phyloP scores from a whole-genome alignment of 2,329 filamentous ascomycete genomes.

The Colletotrichum magnum region DNA sequence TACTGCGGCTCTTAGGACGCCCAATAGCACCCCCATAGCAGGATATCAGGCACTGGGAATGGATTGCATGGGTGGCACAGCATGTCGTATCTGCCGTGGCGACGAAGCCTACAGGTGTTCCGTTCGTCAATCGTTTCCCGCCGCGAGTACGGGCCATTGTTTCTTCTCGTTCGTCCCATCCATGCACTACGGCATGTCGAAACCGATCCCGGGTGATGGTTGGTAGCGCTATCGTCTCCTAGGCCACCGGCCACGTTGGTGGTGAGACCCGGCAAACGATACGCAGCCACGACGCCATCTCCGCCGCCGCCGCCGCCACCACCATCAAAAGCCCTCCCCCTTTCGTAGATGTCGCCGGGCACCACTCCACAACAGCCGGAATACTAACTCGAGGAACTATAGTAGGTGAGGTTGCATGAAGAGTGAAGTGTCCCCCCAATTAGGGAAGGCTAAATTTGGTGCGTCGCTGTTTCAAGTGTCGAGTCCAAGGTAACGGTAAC shows the following conservation, averaged over 20 bases:
- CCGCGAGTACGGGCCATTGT: neutral
- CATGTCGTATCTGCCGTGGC: too few species aligned
- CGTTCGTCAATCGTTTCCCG: too few species aligned
- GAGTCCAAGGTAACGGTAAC: slow-evolving; percentile 29
- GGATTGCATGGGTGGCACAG: too few species aligned
- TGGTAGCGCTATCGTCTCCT: neutral
- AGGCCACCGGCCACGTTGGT: slow-evolving; percentile 1
- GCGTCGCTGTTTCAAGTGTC: slow-evolving; percentile 36
- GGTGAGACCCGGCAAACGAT: slow-evolving; percentile 4
- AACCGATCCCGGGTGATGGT: neutral
- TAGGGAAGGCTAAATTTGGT: slow-evolving; percentile 24
- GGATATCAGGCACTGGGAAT: too few species aligned
- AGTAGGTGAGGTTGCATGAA: slow-evolving; percentile 7
- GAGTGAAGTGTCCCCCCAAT: neutral
- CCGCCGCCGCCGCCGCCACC: too few species aligned
- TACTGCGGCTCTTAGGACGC: too few species aligned
- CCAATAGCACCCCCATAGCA: too few species aligned
- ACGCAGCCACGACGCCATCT: neutral
- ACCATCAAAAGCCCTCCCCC: neutral
- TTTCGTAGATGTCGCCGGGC: neutral
- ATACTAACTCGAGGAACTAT: neutral
- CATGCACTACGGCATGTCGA: neutral
- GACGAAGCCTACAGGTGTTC: too few species aligned
- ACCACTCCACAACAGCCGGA: neutral
- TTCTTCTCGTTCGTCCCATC: slow-evolving; percentile 4